Percentiles rank a stretch among this genome's conserved stretches.
Evolutionary conservation across 176 grass and related monocot genomes (phyloP).

Genomic region (Lolium perenne): DNA sequence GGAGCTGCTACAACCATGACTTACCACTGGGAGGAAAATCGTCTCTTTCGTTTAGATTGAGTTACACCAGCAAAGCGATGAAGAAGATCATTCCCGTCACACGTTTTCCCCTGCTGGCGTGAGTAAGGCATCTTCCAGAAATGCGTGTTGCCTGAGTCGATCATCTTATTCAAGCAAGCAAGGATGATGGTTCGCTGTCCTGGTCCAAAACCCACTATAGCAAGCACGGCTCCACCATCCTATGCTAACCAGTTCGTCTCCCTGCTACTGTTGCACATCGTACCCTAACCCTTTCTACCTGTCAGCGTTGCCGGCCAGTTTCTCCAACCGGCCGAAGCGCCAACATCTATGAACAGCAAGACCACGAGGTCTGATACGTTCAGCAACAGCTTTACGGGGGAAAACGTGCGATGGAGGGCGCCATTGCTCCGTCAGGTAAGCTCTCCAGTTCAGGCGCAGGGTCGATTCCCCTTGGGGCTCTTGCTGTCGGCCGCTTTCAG

Average conservation of each 20-base stretch:
- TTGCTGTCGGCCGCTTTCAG: constrained; percentile 14
- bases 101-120: no score
- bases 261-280: not conserved
- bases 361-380: not conserved
- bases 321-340: not conserved
- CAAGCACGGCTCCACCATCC: not conserved
- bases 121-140: not conserved
- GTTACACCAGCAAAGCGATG: not conserved
- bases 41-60: not conserved
- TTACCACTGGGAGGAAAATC: no score
- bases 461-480: not conserved
- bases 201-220: not conserved
- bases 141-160: not conserved
- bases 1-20: no score
- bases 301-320: not conserved
- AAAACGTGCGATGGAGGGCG: not conserved
- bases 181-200: not conserved
- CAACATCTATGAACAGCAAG: not conserved
- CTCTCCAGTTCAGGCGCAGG: not conserved
- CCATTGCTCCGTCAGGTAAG: constrained; percentile 13
- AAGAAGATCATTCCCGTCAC: no score
- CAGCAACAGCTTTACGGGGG: not conserved
- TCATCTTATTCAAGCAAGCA: not conserved
- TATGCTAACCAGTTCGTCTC: not conserved
- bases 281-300: not conserved